These are phyloP conservation scores for Phytopythium aichiense DNA, from an alignment of 352 stramenopile genomes.

Conservation along the genomic window DNA sequence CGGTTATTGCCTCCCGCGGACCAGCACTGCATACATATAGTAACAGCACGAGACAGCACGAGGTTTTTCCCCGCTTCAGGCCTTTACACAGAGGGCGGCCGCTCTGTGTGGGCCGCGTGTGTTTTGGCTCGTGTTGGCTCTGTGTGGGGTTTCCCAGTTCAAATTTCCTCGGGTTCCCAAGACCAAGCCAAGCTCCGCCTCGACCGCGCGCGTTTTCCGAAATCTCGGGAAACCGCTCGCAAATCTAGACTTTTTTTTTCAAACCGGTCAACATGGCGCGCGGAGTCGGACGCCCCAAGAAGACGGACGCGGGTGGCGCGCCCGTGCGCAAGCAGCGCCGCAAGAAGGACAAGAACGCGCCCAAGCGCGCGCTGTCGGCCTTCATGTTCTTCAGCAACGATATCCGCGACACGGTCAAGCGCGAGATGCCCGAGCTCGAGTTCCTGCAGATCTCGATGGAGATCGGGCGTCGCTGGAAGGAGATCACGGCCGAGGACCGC, in stretches of 20 bases:
- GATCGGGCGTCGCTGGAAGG: slow-evolving; percentile 83
- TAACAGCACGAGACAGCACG: background rate
- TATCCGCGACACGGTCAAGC: slow-evolving; percentile 87
- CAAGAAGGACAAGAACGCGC: slow-evolving; percentile 92
- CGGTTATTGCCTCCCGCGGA: background rate
- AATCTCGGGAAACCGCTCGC: slow-evolving; percentile 18
- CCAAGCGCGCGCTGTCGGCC: slow-evolving; percentile 85
- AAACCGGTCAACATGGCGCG: slow-evolving; percentile 49
- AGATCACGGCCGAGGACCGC: slow-evolving; percentile 60
- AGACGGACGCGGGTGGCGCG: slow-evolving; percentile 42
- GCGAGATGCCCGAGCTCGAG: slow-evolving; percentile 79
- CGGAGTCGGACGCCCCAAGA: slow-evolving; percentile 66
- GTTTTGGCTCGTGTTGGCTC: slow-evolving; percentile 8
- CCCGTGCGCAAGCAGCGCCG: slow-evolving; percentile 74
- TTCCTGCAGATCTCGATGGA: slow-evolving; percentile 87
- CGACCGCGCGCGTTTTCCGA: slow-evolving; percentile 8
- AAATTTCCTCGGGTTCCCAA: slow-evolving; percentile 52
- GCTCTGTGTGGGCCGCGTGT: slow-evolving; percentile 18
- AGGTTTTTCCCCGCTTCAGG: slow-evolving; percentile 7
- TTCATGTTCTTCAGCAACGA: slow-evolving; percentile 93
- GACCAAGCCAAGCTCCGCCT: slow-evolving; percentile 28
- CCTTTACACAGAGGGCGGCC: slow-evolving; percentile 3
- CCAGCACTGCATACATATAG: background rate
- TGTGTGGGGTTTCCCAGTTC: slow-evolving; percentile 43
- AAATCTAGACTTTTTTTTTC: slow-evolving; percentile 8